Conservation (phyloP, 2,329 filamentous ascomycete species). For the Penicillium nordicum region DNA sequence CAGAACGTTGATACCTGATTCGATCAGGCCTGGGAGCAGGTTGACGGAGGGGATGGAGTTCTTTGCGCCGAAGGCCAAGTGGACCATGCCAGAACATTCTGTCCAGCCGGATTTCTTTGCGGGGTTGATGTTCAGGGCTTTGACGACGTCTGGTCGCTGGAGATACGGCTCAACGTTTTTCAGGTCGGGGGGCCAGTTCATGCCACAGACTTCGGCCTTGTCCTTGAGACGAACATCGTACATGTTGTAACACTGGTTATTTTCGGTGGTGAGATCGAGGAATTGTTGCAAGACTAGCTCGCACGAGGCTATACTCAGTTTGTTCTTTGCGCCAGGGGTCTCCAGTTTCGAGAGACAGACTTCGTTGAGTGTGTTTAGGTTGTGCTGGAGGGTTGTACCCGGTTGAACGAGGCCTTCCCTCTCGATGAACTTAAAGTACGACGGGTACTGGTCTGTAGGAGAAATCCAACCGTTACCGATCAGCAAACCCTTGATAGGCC, state of each 20-base stretch:
- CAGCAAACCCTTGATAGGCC: conserved; percentile 79
- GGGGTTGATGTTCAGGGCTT: conserved; percentile 75
- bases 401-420: conserved; percentile 68
- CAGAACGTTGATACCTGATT: conserved; percentile 68
- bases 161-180: conserved; percentile 75
- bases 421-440: conserved; percentile 80
- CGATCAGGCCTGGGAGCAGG: conserved; percentile 73
- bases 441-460: conserved; percentile 80
- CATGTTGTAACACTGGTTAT: conserved; percentile 79
- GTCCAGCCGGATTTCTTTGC: conserved; percentile 85
- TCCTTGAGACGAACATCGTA: conserved; percentile 91
- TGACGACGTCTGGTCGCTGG: conserved; percentile 70
- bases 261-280: conserved; percentile 61
- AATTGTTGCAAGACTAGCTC: conserved; percentile 74
- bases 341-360: conserved; percentile 64
- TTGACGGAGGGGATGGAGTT: conserved; percentile 71
- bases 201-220: conserved; percentile 72
- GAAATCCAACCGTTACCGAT: conserved; percentile 99
- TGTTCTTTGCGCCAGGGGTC: conserved; percentile 55
- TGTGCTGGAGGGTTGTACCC: conserved; percentile 58
- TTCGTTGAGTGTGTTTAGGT: conserved; percentile 66
- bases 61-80: conserved; percentile 63
- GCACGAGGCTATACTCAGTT: conserved; percentile 68
- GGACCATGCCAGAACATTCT: conserved; percentile 81
- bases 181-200: conserved; percentile 97